Evolutionary conservation across 345 rosid species (phyloP).

Genomic region (Salix exigua): DNA sequence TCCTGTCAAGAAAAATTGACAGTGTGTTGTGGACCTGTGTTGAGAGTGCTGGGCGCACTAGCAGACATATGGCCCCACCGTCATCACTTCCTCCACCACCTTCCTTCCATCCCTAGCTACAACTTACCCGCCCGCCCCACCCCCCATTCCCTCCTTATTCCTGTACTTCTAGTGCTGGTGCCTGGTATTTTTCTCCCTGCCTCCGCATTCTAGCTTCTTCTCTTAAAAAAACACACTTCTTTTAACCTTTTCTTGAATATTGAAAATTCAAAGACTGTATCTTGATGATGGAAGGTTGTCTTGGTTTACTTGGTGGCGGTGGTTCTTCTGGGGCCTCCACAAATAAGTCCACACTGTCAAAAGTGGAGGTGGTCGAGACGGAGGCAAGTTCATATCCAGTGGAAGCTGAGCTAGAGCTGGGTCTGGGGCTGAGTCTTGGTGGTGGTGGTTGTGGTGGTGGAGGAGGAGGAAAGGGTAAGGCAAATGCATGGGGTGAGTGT

Average conservation of each 20-base stretch:
- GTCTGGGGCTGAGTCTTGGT: slow-evolving; percentile 69
- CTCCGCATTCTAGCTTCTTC: slow-evolving; percentile 7
- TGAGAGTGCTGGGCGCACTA: slow-evolving; percentile 75
- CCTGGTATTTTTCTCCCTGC: background rate
- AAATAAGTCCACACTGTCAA: slow-evolving; percentile 33
- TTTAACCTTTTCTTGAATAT: background rate
- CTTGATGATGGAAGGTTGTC: slow-evolving; percentile 35
- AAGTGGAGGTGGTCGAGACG: slow-evolving; percentile 31
- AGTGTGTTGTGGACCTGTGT: slow-evolving; percentile 18
- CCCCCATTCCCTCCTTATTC: slow-evolving; percentile 5
- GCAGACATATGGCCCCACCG: slow-evolving; percentile 64
- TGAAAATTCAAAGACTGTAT: background rate
- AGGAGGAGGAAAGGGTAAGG: slow-evolving; percentile 35
- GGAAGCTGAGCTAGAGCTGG: slow-evolving; percentile 63
- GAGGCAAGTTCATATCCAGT: slow-evolving; percentile 41
- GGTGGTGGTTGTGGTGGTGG: slow-evolving; percentile 38
- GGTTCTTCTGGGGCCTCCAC: slow-evolving; percentile 27
- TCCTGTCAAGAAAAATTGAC: slow-evolving; percentile 33
- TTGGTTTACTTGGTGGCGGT: slow-evolving; percentile 29
- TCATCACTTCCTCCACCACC: slow-evolving; percentile 72
- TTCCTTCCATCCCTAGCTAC: slow-evolving; percentile 13
- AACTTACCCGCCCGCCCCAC: background rate
- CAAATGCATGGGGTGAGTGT: slow-evolving; percentile 61
- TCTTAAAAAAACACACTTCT: background rate
- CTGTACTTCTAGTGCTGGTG: background rate